Base-by-base conservation (phyloP, 2,329 filamentous ascomycete genomes). In the Parasarocladium wereldwijsianum region DNA sequence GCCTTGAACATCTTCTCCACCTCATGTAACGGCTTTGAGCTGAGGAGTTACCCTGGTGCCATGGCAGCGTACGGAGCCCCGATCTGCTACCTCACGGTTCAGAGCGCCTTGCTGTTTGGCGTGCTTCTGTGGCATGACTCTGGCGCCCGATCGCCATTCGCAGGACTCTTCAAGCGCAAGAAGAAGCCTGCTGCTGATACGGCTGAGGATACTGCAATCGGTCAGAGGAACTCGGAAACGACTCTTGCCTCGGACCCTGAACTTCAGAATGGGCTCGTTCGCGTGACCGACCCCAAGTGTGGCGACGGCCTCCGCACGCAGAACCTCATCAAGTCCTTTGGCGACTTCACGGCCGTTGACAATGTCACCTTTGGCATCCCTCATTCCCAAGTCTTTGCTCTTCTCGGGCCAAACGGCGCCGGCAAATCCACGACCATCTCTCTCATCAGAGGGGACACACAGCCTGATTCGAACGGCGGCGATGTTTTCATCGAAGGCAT, bases 1-100 rank as follows among this genome's bases (percentile, higher is more conserved):
- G 64, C 72, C 0, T 60, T 92, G 34, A 92, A 92, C 45, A 59
- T 82, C 2, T 90, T 90, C 50, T 81, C 76, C 1, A 63, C 81
- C 0, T 64, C 80, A 3, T 93, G 84, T 47, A 61, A 64, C 20
- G 72, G 65, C 18, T 57, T 69, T 15, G 36, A 59, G 11, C 54
- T 82, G 17, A 68, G 71, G 4, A 57, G 64, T 2, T 75, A 84
- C 40, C 77, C 82, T 0, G 79, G 71, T 8, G 68, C 62, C 3
- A 70, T 90, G 20, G 64, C 63, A 2, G 65, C 76, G 10, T 92
- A 84, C 41, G 84, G 84, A 18, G 80, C 78, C 0, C 80, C 81
- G 0, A 84, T 90, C 21, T 52, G 85, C 0, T 92, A 87, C 47
- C 64, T 90, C 1, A 63, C 80, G 31, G 27, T 81, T 0, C 84